These are phyloP conservation scores for Candida multigemmis DNA, from an alignment of 805 yeast genomes.

Conservation along the genomic window DNA sequence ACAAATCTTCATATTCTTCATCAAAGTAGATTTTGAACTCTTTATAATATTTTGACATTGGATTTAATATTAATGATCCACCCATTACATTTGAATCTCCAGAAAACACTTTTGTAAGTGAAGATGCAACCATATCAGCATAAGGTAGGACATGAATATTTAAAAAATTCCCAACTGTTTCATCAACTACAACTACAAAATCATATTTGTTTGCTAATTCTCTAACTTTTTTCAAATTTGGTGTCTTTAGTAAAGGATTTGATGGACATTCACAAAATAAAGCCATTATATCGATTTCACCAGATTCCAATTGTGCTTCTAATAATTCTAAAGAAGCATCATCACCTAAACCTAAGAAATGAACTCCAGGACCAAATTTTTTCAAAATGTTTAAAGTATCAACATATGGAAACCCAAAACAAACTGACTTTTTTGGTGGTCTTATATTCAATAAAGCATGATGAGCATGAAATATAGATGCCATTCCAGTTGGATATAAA, in stretches of 20 bases:
- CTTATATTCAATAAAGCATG: slow-evolving; percentile 34
- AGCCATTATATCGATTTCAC: slow-evolving; percentile 56
- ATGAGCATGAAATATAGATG: slow-evolving; percentile 80
- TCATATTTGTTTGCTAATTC: slow-evolving; percentile 57
- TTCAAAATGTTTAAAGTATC: slow-evolving; percentile 80
- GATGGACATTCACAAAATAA: slow-evolving; percentile 92
- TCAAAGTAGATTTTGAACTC: slow-evolving; percentile 41
- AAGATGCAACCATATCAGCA: slow-evolving; percentile 81
- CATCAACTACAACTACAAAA: slow-evolving; percentile 84
- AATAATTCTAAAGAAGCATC: slow-evolving; percentile 56
- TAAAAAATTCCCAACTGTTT: slow-evolving; percentile 85
- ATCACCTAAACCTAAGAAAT: slow-evolving; percentile 81
- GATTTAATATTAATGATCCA: slow-evolving; percentile 78
- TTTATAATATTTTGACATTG: slow-evolving; percentile 42
- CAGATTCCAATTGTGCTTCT: slow-evolving; percentile 45
- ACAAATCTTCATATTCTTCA: slow-evolving; percentile 53
- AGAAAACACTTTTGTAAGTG: slow-evolving; percentile 85
- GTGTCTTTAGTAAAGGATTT: slow-evolving; percentile 84
- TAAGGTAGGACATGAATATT: slow-evolving; percentile 75
- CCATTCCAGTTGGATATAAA: slow-evolving; percentile 88
- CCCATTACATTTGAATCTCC: slow-evolving; percentile 97
- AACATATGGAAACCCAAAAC: slow-evolving; percentile 94
- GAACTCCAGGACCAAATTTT: slow-evolving; percentile 89
- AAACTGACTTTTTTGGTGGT: slow-evolving; percentile 55
- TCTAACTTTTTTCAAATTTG: slow-evolving; percentile 60